Evolutionary conservation across 331 rosid species (phyloP), one percentile per base, ranked within the genome.

Genomic region (Dryas integrifolia): DNA sequence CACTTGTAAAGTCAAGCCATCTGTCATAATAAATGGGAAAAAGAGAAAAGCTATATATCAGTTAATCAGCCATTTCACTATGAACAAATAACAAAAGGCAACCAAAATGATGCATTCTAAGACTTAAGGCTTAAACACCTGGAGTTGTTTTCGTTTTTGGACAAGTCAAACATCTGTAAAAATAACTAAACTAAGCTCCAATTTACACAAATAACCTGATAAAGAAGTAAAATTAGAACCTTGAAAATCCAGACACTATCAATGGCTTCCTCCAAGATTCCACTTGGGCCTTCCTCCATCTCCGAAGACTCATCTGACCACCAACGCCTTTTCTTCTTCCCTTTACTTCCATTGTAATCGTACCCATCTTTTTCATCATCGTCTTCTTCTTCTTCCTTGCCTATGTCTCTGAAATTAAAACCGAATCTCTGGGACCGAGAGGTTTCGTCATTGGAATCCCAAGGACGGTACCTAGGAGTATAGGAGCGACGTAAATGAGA

Each of bases 371-470:
- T 59, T 35, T 35, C 72, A 3, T 65, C 67, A 8, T 75, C 74
- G 0, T 75, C 72, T 3, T 82, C 56, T 24, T 69, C 70, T 9
- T 75, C 73, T 12, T 45, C 26, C 9, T 39, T 38, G 12, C 53
- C 48, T 24, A 67, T 76, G 74, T 65, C 83, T 74, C 77, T 69
- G 77, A 78, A 78, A 71, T 16, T 57, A 63, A 82, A 85, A 62
- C 64, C 82, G 84, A 85, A 92, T 45, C 80, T 85, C 21, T 83
- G 77, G 40, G 91, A 82, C 5, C 81, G 81, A 38, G 83, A 66
- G 75, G 96, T 50, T 72, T 89, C 95, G 43, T 92, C 92, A 67
- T 85, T 91, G 70, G 97, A 88, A 50, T 91, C 91, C 92, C 92
- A 89, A 48, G 91, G 95, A 1, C 92, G 96, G 88, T 76, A 85